Evolutionary conservation across 148 eudicot species (phyloP).

Genomic region (Gaultheria prostrata): DNA sequence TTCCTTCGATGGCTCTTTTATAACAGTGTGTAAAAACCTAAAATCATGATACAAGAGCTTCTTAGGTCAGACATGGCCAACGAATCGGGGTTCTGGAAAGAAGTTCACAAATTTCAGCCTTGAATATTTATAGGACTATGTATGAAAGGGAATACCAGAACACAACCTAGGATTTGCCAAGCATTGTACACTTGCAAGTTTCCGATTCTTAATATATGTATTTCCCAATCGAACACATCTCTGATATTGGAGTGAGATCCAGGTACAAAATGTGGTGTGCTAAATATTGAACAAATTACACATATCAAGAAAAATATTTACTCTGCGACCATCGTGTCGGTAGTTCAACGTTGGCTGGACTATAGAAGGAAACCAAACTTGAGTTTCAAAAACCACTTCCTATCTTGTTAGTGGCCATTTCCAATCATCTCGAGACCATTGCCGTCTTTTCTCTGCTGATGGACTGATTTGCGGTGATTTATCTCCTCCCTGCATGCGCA

Average conservation of each 20-base stretch:
- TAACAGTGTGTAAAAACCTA: not conserved
- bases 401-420: conserved; percentile 21
- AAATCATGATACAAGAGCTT: not conserved
- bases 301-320: conserved; percentile 3
- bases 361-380: not conserved
- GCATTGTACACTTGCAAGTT: not conserved
- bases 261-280: conserved; percentile 4
- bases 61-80: not conserved
- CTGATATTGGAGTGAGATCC: conserved; percentile 5
- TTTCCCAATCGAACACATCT: not conserved
- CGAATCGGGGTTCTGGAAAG: not conserved
- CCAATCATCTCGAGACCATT: conserved; percentile 21
- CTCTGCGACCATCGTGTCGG: not conserved
- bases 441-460: conserved; percentile 30
- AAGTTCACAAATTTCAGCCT: not conserved
- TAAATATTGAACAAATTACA: not conserved
- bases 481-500: conserved; percentile 41
- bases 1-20: too few relatives aligned
- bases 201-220: not conserved
- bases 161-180: not conserved
- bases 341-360: not conserved
- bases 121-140: not conserved
- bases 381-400: conserved; percentile 6
- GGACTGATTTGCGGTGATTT: conserved; percentile 24
- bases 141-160: not conserved